Percentiles rank a stretch among this genome's conserved stretches.
phyloP scores from a whole-genome alignment of 352 stramenopile genomes.

The Pythium aquatile region DNA sequence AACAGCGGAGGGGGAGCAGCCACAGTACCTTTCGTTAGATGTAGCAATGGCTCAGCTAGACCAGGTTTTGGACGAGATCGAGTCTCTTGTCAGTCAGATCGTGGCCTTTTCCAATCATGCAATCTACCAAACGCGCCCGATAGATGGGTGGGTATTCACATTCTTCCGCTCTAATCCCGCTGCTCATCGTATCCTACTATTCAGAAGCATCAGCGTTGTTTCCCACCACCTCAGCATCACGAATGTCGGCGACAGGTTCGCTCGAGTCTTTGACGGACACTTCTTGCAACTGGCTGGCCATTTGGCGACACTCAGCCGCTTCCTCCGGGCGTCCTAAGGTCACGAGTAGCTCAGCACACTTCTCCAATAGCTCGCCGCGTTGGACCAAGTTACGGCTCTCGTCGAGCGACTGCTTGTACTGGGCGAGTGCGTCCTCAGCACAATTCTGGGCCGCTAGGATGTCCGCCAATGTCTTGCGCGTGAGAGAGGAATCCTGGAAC shows the following conservation, averaged over 20 bases:
- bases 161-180: no score
- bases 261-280: not conserved
- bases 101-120: not conserved
- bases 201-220: not conserved
- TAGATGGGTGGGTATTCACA: no score
- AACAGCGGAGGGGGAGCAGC: not conserved
- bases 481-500: constrained; percentile 71
- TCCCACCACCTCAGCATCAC: not conserved
- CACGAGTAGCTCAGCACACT: constrained; percentile 60
- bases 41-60: constrained; percentile 94
- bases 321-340: constrained; percentile 71
- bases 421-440: constrained; percentile 61
- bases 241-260: not conserved
- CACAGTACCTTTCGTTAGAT: constrained; percentile 92
- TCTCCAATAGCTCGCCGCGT: constrained; percentile 50
- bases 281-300: constrained; percentile 45
- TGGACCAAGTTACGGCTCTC: constrained; percentile 36
- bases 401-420: constrained; percentile 69
- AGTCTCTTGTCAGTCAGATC: constrained; percentile 14
- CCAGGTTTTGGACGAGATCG: constrained; percentile 91
- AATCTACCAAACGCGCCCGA: no score
- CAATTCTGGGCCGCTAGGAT: constrained; percentile 79
- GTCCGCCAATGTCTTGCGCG: constrained; percentile 74
- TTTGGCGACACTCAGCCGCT: constrained; percentile 58
- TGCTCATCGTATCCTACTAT: not conserved